These are phyloP conservation scores for Saccharomycopsis sp. DNA, from an alignment of 805 yeast species.

Conservation along the genomic window DNA sequence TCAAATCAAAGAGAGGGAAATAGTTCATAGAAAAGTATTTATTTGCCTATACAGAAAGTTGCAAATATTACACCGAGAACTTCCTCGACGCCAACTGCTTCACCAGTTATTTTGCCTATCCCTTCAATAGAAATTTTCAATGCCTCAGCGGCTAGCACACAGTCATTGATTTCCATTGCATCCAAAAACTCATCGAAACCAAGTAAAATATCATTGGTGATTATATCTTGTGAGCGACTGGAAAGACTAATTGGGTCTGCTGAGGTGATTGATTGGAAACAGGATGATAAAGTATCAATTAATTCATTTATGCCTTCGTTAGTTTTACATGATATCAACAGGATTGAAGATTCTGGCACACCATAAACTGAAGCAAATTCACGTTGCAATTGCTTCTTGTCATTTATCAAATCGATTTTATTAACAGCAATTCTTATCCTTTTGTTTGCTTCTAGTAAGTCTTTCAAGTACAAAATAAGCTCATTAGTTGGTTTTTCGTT, in stretches of 20 bases:
- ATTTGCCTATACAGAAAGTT: constrained; percentile 91
- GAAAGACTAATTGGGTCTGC: constrained; percentile 69
- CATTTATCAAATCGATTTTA: constrained; percentile 45
- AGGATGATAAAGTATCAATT: constrained; percentile 32
- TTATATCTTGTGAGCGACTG: constrained; percentile 64
- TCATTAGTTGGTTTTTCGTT: constrained; percentile 30
- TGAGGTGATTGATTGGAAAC: constrained; percentile 44
- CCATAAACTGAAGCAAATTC: constrained; percentile 28
- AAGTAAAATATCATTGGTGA: constrained; percentile 65
- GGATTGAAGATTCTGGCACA: constrained; percentile 25
- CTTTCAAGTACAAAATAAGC: constrained; percentile 33
- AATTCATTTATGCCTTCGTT: constrained; percentile 51
- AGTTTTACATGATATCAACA: constrained; percentile 53
- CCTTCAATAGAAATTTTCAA: constrained; percentile 72
- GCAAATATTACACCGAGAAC: constrained; percentile 86
- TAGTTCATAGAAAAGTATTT: constrained; percentile 19
- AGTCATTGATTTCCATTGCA: constrained; percentile 51
- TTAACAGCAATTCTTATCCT: constrained; percentile 45
- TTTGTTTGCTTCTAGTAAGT: constrained; percentile 24
- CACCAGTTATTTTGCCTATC: constrained; percentile 88
- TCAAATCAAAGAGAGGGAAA: constrained; percentile 30
- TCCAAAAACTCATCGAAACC: constrained; percentile 62
- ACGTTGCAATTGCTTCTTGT: constrained; percentile 20
- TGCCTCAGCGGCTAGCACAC: constrained; percentile 75
- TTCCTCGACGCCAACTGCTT: constrained; percentile 82